Base-by-base conservation (phyloP, 805 yeast species). In the Kluyveromyces lactis region DNA sequence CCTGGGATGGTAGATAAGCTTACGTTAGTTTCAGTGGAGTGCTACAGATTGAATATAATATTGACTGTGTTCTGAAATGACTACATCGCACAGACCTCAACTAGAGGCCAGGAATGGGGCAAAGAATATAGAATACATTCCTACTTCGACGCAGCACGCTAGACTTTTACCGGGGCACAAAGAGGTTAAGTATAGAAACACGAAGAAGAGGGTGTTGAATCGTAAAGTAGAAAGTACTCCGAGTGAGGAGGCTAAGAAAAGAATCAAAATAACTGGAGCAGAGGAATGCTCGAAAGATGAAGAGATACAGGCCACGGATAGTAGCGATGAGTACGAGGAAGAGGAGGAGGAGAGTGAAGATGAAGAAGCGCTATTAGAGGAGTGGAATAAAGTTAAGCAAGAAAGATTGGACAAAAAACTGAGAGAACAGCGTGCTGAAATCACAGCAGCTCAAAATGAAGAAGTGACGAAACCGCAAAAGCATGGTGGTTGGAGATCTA, bases 61-160 rank as follows among this genome's bases (percentile, higher is more conserved):
- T 9, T 21, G 24, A 9, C 9, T 21, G 24, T 9, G 30, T 6
- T 27, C 11, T 5, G 30, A 27, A n/a, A 79, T 79, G 86, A 76
- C 85, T 0, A 75, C 84, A 3, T 81, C 83, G 8, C 83, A 77
- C 51, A 69, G 81, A 53, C 84, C 85, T 0, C 79, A 83, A 5
- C 68, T 79, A 45, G 85, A 79, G 46, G 81, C 82, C 15, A 68
- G 75, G 49, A 79, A 79, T 39, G 75, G 73, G 37, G 62, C 63
- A 1, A 63, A 68, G 36, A 63, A 63, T 40, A 56, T 64, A 7
- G 57, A 60, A 4, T 56, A 56, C 39, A 52, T 52, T 3, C 61
- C 64, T 1, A 73, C 80, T 0, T 49, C 70, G 2, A 75, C 72
- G 8, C 62, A 64, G 18, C 83, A 78, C 49, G 65, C 77, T 9